Conservation (phyloP, 1,284 basidiomycete species). For the Malassezia nana region DNA sequence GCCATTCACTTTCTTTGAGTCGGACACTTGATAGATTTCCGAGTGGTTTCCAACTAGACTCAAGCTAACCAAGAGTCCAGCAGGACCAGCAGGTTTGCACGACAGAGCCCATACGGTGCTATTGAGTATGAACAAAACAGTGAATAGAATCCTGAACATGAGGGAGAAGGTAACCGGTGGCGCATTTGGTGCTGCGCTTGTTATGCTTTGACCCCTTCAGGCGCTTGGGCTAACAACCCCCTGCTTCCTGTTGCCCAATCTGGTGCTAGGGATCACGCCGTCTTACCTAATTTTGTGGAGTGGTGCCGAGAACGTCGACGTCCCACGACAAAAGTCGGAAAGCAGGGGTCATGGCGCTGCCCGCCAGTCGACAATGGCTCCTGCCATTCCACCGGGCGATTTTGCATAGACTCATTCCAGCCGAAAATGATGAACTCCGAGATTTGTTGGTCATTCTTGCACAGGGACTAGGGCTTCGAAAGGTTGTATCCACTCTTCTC, state of each 20-base stretch:
- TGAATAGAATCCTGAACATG: background rate
- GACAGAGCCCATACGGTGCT: background rate
- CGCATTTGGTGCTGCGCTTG: background rate
- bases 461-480: conserved; percentile 37
- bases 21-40: background rate
- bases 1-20: background rate
- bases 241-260: background rate
- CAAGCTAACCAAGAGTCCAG: background rate
- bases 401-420: conserved; percentile 33
- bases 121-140: background rate
- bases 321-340: too few relatives aligned
- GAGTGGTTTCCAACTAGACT: background rate
- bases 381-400: conserved; percentile 42
- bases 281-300: background rate
- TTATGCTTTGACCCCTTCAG: background rate
- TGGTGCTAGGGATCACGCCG: background rate
- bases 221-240: background rate
- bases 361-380: conserved; percentile 17
- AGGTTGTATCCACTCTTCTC: conserved; percentile 38
- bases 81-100: background rate
- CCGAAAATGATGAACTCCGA: conserved; percentile 35
- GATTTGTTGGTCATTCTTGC: conserved; percentile 52
- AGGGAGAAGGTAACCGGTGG: background rate
- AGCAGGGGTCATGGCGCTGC: conserved; percentile 11
- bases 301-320: too few relatives aligned